Base-by-base conservation (phyloP, 352 stramenopile genomes). In the Globisporangium solare region DNA sequence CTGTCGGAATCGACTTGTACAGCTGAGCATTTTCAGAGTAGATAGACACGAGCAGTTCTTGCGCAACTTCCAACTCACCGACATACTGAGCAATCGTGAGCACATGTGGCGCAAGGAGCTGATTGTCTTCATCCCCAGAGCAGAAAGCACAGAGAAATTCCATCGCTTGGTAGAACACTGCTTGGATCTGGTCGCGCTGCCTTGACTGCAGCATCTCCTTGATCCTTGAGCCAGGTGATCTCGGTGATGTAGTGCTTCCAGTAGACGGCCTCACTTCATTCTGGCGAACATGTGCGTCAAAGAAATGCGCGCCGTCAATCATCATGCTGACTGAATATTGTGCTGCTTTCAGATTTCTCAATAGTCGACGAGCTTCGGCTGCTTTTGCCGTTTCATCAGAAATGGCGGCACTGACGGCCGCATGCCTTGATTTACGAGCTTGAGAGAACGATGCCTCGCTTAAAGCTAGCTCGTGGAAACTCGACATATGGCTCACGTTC, bases 291-390 rank as follows among this genome's bases (percentile, higher is more conserved):
- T 89, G 75, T 0, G 73, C 73, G 50, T 88, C 76, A 18, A 83
- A 91, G 47, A 87, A 86, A 54, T 91, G 78, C 13, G 76, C 77
- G 10, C 80, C 80, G 66, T 88, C 79, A 18, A 73, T 61, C 51
- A 91, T 67, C 74, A 91, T 87, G 18, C 66, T 80, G 13, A 88
- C 52, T 10, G 86, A 74, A 52, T 86, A 80, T 41, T 88, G 65
- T 11, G 76, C 66, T 13, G 74, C 76, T 53, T 64, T 62, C 22
- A 89, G 45, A 52, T 91, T 91, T 15, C 76, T 63, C 35, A 91
- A 57, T 41, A 91, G 59, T 4, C 80, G 72, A 6, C 61, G 64
- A 43, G 76, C 74, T 75, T 89, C 76, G 27, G 70, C 47, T 12
- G 58, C 50, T 31, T 77, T 74, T 0, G 63, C 54, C 27, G 65